phyloP scores from a whole-genome alignment of 441 rosid species.

The Erodium chrysanthum region DNA sequence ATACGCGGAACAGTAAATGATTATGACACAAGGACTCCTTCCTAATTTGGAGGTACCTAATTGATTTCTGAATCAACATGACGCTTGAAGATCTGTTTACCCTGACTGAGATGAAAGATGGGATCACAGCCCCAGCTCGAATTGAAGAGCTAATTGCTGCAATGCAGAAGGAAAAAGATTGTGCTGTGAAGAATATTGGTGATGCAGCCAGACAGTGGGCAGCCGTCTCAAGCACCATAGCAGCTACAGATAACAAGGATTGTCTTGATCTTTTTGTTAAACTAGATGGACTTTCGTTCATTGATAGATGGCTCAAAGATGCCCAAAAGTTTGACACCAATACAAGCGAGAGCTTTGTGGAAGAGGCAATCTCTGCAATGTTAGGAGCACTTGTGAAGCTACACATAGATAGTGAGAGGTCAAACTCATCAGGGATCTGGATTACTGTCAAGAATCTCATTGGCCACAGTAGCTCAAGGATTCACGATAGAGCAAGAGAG shows the following conservation, averaged over 20 bases:
- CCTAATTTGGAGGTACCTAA: too few relatives aligned
- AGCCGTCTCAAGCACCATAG: conserved; percentile 72
- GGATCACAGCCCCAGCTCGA: conserved; percentile 59
- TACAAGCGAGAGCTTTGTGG: conserved; percentile 41
- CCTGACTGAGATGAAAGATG: conserved; percentile 82
- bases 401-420: conserved; percentile 50
- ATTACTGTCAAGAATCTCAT: conserved; percentile 55
- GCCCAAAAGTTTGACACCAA: conserved; percentile 40
- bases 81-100: conserved; percentile 89
- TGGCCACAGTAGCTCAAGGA: conserved; percentile 47
- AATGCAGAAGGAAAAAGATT: conserved; percentile 64
- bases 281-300: conserved; percentile 63
- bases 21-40: too few relatives aligned
- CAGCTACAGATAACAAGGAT: conserved; percentile 73
- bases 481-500: conserved; percentile 64
- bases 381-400: conserved; percentile 64
- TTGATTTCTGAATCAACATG: conserved; percentile 55
- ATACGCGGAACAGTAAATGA: too few relatives aligned
- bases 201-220: conserved; percentile 86
- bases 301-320: conserved; percentile 67
- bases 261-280: conserved; percentile 82
- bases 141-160: conserved; percentile 66
- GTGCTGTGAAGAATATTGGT: conserved; percentile 45
- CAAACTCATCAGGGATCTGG: conserved; percentile 70
- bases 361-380: conserved; percentile 63